Evolutionary conservation across 2,329 filamentous ascomycete species (phyloP), one percentile per base, ranked within the genome.

Genomic region (Blastomyces gilchristii): DNA sequence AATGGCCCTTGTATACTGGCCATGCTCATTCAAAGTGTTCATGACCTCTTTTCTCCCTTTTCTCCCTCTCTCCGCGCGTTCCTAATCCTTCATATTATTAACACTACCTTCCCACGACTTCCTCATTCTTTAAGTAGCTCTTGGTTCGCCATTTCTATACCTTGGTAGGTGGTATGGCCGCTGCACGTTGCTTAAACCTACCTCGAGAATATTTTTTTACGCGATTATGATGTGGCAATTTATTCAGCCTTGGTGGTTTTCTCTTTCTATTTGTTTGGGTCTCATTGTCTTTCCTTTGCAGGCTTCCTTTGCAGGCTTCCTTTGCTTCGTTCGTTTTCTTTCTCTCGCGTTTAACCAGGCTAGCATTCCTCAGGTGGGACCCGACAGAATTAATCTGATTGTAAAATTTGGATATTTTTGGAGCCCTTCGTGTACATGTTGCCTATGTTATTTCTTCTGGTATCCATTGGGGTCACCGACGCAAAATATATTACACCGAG

Each of bases 1-100:
- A 9, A 58, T 58, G 54, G 12, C 12, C 7, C 41, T 58, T 58
- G 54, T 58, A 58, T 58, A 58, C 37, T 43, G 37, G 11, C 54
- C 37, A 43, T 14, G 54, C 43, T 39, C 34, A 43, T 58, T 58
- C 22, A 16, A 43, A 43, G 34, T 28, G 37, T 43, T 25, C 54
- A 43, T 28, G 54, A 16, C 34, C 34, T 8, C 52, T n/a, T 41
- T 25, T 11, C 22, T 12, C 18, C 54, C 52, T n/a, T 41, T 25
- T 11, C 22, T 12, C 18, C 54, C n/a, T 14, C 28, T 11, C 4
- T 37, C 52, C 1, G 16, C 16, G 14, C 16, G 52, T 56, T 34
- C n/a, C 16, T 9, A 6, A 58, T 43, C n/a, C 22, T 25, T 16
- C 22, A 56, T 22, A 37, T 39, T 45, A 16, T 53, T 54, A 14